These are phyloP conservation scores for Scenedesmus sp. DNA, from an alignment of 163 green algal genomes.

Conservation along the genomic window DNA sequence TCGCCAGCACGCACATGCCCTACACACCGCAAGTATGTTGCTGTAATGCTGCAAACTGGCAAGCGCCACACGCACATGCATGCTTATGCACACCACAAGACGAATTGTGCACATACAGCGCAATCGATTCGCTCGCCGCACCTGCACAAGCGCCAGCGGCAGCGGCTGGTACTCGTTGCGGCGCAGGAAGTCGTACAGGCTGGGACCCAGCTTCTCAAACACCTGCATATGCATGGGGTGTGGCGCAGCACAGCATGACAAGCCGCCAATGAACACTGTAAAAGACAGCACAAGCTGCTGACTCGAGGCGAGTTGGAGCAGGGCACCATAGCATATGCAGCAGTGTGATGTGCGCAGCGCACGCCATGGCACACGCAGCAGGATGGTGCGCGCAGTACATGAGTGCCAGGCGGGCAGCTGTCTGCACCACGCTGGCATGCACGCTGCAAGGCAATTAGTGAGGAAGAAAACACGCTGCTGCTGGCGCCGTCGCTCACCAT, in stretches of 20 bases:
- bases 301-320: too few relatives aligned
- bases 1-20: background rate
- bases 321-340: background rate
- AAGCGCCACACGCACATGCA: background rate
- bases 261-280: background rate
- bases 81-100: background rate
- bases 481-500: conserved; percentile 79
- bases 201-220: conserved; percentile 96
- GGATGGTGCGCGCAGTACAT: background rate
- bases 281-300: background rate
- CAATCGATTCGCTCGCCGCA: background rate
- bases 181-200: conserved; percentile 97
- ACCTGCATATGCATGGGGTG: conserved; percentile 69
- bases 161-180: conserved; percentile 90
- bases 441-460: background rate
- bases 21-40: background rate
- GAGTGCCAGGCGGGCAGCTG: background rate
- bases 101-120: background rate
- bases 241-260: too few relatives aligned
- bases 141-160: conserved; percentile 80
- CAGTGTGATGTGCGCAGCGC: too few relatives aligned
- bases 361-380: background rate
- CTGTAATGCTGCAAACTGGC: background rate
- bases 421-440: background rate
- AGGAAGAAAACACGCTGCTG: background rate